Conservation (phyloP, 2,329 filamentous ascomycete genomes). For the Blumeria hordei region DNA sequence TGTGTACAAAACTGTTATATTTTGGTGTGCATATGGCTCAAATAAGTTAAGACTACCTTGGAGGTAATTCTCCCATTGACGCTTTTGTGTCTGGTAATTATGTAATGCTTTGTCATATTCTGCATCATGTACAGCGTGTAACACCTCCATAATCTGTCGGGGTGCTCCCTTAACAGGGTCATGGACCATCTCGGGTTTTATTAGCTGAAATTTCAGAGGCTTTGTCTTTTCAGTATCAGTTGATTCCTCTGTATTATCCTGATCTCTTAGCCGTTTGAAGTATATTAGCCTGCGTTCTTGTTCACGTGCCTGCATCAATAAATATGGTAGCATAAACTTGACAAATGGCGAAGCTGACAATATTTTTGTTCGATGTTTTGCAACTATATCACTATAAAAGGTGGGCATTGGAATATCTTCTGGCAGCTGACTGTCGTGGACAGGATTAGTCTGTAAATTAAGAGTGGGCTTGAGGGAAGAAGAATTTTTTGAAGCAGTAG, state of each 20-base stretch:
- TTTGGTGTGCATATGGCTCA: constrained; percentile 86
- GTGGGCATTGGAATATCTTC: constrained; percentile 69
- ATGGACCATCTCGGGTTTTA: constrained; percentile 89
- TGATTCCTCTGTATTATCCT: constrained; percentile 33
- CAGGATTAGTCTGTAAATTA: constrained; percentile 6
- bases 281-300: constrained; percentile 69
- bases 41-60: constrained; percentile 74
- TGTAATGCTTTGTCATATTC: constrained; percentile 91
- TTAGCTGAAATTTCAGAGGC: constrained; percentile 60
- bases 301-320: constrained; percentile 76
- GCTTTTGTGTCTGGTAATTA: constrained; percentile 80
- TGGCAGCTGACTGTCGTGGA: constrained; percentile 32
- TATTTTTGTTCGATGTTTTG: constrained; percentile 79
- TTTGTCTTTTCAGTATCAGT: constrained; percentile 35
- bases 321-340: constrained; percentile 79
- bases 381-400: constrained; percentile 86
- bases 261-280: constrained; percentile 60
- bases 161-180: constrained; percentile 57
- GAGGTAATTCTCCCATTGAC: constrained; percentile 90
- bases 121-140: constrained; percentile 85
- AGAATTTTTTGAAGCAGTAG: not conserved
- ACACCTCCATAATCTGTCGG: constrained; percentile 70
- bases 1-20: constrained; percentile 84
- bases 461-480: not conserved
- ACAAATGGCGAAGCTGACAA: constrained; percentile 91